phyloP scores from a whole-genome alignment of 345 rosid genomes.

The Geranium brycei region DNA sequence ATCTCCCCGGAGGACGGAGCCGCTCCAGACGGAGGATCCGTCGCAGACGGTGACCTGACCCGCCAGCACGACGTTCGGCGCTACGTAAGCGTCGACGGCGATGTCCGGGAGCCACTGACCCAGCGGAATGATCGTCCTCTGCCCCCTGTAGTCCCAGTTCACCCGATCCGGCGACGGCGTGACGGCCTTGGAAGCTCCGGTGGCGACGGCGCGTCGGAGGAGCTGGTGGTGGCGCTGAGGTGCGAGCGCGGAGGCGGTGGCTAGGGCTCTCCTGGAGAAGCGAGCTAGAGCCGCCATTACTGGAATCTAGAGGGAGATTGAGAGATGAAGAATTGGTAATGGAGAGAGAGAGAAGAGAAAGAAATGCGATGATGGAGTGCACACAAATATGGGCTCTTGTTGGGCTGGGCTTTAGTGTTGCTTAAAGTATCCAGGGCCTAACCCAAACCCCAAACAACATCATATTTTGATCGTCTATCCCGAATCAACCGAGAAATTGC shows the following conservation, averaged over 20 bases:
- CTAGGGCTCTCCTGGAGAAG: constrained; percentile 29
- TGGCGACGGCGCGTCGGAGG: constrained; percentile 20
- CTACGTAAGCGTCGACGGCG: constrained; percentile 93
- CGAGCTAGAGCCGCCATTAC: constrained; percentile 56
- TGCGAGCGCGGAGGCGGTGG: constrained; percentile 5
- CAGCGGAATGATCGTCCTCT: constrained; percentile 77
- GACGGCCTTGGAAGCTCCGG: constrained; percentile 32
- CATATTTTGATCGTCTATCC: no score
- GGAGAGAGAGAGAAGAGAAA: no score
- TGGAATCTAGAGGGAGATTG: no score
- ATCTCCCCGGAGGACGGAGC: constrained; percentile 89
- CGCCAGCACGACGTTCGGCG: constrained; percentile 81
- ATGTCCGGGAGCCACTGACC: constrained; percentile 95
- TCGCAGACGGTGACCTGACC: constrained; percentile 80
- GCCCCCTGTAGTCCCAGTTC: constrained; percentile 97
- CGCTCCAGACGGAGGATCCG: constrained; percentile 89
- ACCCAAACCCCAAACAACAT: no score
- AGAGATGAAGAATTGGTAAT: no score
- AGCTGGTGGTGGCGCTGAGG: constrained; percentile 5
- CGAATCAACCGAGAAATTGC: no score
- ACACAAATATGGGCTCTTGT: no score
- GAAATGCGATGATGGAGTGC: no score
- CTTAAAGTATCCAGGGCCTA: no score
- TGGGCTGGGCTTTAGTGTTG: no score
- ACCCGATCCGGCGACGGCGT: constrained; percentile 67